A percentile compares a stretch with the other conserved stretches of the same genome.
Evolutionary conservation across 495 filamentous ascomycete species (phyloP).

Genomic region (Penicillium angulare): DNA sequence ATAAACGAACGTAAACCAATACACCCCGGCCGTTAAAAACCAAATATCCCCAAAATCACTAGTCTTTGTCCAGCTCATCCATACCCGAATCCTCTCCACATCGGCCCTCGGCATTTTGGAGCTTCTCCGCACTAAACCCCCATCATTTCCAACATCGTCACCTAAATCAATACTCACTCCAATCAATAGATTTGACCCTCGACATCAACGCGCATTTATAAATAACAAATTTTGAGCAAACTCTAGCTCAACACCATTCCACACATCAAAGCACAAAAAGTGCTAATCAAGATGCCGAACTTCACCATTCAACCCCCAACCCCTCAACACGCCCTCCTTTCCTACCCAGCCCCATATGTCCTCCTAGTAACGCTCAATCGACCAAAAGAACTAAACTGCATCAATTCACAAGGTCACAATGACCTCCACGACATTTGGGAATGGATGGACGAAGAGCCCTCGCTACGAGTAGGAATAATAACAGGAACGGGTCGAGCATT

Average conservation of each 20-base stretch:
- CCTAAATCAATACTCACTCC: no score
- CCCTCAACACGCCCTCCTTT: conserved; percentile 35
- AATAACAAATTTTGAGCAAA: no score
- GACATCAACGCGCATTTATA: no score
- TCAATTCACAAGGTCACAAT: conserved; percentile 48
- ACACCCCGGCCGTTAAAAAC: no score
- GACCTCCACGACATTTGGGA: conserved; percentile 53
- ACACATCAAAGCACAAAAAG: background rate
- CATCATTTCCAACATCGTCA: background rate
- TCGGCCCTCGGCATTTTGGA: conserved; percentile 35
- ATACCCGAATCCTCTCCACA: conserved; percentile 6
- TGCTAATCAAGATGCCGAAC: conserved; percentile 10
- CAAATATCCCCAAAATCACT: no score
- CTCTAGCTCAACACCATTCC: background rate
- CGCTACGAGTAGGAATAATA: conserved; percentile 52
- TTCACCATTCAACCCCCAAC: conserved; percentile 39
- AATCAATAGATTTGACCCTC: no score
- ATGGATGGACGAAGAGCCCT: conserved; percentile 57
- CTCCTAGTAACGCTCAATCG: conserved; percentile 50
- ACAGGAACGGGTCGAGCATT: conserved; percentile 58
- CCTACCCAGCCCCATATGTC: conserved; percentile 47
- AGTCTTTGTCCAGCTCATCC: no score
- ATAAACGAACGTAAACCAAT: no score
- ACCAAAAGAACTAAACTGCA: conserved; percentile 47
- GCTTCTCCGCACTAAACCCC: conserved; percentile 20